Evolutionary conservation across 352 stramenopile genomes (phyloP).

Genomic region (Phytophthora pinifolia): DNA sequence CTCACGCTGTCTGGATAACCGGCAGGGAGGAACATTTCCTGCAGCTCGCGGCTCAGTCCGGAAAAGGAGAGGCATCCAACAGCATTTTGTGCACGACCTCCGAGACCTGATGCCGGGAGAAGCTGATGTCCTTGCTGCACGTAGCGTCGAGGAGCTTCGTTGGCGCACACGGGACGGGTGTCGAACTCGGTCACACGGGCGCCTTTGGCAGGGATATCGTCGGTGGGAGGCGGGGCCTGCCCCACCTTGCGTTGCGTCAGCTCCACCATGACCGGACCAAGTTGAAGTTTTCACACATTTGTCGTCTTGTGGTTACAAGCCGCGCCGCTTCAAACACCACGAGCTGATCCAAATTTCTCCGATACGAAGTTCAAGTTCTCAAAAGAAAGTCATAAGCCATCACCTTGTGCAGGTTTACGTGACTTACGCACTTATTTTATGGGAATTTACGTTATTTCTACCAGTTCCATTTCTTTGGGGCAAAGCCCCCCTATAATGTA

Average conservation of each 20-base stretch:
- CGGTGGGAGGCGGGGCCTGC: constrained; percentile 15
- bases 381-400: too few species aligned
- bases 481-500: too few species aligned
- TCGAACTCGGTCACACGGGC: constrained; percentile 62
- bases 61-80: constrained; percentile 32
- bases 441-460: too few species aligned
- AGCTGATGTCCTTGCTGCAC: constrained; percentile 42
- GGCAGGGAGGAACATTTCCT: constrained; percentile 86
- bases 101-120: constrained; percentile 13
- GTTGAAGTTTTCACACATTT: too few species aligned
- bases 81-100: constrained; percentile 6
- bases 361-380: too few species aligned
- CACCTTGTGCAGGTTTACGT: too few species aligned
- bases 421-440: too few species aligned
- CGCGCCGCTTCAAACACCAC: too few species aligned
- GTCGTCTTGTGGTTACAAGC: too few species aligned
- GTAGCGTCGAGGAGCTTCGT: constrained; percentile 51
- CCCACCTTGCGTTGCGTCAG: constrained; percentile 60
- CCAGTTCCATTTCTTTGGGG: too few species aligned
- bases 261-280: constrained; percentile 22
- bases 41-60: constrained; percentile 56
- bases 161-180: constrained; percentile 52
- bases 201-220: constrained; percentile 9
- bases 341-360: too few species aligned
- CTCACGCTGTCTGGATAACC: constrained; percentile 87